Evolutionary conservation across 176 grass and related monocot genomes (phyloP), one percentile per base, ranked within the genome.

Genomic region (Saccharum spontaneum): DNA sequence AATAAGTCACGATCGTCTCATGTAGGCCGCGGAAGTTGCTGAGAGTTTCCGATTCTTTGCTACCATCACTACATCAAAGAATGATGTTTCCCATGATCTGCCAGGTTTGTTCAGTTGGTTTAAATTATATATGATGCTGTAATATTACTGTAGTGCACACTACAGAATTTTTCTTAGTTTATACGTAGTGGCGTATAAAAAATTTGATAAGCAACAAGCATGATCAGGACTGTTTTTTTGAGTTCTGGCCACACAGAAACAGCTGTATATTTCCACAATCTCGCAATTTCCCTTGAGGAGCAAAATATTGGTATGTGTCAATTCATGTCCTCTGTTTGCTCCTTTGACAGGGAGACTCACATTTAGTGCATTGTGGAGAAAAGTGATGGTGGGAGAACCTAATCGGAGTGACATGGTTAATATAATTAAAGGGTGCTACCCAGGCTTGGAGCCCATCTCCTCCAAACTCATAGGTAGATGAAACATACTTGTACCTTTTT

Each of bases 1-100:
- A 3, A 63, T 77, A 45, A 36, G 36, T 85, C 73, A 16, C 74
- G 2, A 65, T 81, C 84, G 45, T 83, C 37, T 78, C 81, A 60
- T 79, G 55, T 88, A 98, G 95, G 95, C 74, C 33, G 85, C 95
- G 52, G 86, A 88, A 77, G 87, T 98, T 72, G 82, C 89, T 31
- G 89, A 98, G 60, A 90, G 77, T 86, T 98, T 98, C 46, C 91
- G 89, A 80, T 85, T 98, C 81, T 95, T 98, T 85, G 91, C 91
- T 71, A 95, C 95, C 43, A 81, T 98, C 60, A 93, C 91, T 23
- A 92, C 93, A 22, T 93, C 89, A 83, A 90, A 91, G 76, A 86
- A 77, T 83, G 95, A 98, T 79, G 81, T 91, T 71, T 89, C 84
- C 48, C 71, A 94, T 83, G 84, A 78, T 18, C 55, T 89, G n/a